Base-by-base conservation (phyloP, 2,329 filamentous ascomycete genomes). In the Podosphaera xanthii region DNA sequence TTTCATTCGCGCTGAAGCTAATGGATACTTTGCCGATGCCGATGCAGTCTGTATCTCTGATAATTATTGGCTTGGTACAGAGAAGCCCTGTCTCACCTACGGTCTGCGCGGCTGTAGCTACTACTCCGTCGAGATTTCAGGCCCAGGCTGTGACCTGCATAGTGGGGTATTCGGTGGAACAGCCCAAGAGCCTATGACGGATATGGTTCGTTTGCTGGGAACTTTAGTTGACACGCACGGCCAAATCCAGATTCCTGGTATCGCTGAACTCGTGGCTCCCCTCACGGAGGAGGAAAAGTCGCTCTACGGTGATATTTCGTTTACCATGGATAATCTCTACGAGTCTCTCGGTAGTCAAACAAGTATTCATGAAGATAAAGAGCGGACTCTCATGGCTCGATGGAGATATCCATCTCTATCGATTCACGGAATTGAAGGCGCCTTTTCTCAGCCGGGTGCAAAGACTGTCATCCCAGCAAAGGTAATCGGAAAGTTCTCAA, bases 391-490 rank as follows among this genome's bases (percentile, higher is more conserved):
- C 61, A 97, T 97, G 90, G 88, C 84, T 58, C 85, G 92, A 67
- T 98, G 94, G 92, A 81, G 92, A 65, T 92, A 86, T 72, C 92
- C 92, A 0, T 96, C 90, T 10, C 79, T 98, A 60, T 96, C 90
- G 33, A 76, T 98, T 49, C 92, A 98, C 75, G 92, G 92, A 61
- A 75, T 98, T 64, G 92, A 98, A 74, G 92, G 92, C 61, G 92
- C 89, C 58, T 98, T 94, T 76, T 91, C 86, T 52, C 84, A 86
- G 1, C 86, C 90, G 4, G 92, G 92, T 54, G 92, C 90, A 60
- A 98, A 98, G 80, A 98, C 92, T 0, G 92, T 98, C 67, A 98
- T 98, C 67, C 92, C 92, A 2, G 91, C 92, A 68, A 96, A 96
- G 77, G 92, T 98, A 60, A 86, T 84, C 68, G 92, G 92, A 73